phyloP scores from a whole-genome alignment of 345 rosid genomes.

The Ceriops tagal region DNA sequence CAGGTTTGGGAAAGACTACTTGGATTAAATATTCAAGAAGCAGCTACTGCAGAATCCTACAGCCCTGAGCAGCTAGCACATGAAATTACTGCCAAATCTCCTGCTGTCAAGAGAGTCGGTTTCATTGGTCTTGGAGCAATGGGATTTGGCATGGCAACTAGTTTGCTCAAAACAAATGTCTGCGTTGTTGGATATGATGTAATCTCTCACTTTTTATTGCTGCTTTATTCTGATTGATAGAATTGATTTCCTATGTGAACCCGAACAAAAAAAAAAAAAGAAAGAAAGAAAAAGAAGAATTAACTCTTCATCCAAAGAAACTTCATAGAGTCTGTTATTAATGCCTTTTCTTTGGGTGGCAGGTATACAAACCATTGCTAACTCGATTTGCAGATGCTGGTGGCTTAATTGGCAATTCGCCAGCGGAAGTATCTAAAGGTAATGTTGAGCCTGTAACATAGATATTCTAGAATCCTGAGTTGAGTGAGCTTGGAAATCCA shows the following conservation, averaged over 20 bases:
- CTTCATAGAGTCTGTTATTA: no score
- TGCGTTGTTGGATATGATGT: constrained; percentile 81
- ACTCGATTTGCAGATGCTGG: constrained; percentile 65
- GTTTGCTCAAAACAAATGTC: constrained; percentile 63
- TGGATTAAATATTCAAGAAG: constrained; percentile 57
- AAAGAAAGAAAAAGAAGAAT: no score
- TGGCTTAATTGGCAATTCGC: constrained; percentile 65
- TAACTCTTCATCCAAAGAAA: no score
- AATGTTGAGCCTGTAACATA: not conserved
- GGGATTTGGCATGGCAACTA: constrained; percentile 98
- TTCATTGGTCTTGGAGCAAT: constrained; percentile 98
- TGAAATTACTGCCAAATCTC: constrained; percentile 48
- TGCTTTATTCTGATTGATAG: no score
- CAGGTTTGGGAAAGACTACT: constrained; percentile 71
- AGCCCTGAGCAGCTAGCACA: constrained; percentile 66
- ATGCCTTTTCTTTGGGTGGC: constrained; percentile 23
- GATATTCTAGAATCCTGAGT: no score
- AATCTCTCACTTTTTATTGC: constrained; percentile 30
- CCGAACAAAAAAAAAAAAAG: no score
- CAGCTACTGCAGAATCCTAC: constrained; percentile 63
- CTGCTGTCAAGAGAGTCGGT: constrained; percentile 60
- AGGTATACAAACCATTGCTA: constrained; percentile 86
- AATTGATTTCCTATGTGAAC: no score
- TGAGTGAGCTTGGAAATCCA: no score
- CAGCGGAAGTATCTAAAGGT: constrained; percentile 83